Conservation (phyloP, 2,329 filamentous ascomycete genomes). For the Blumeria hordei region DNA sequence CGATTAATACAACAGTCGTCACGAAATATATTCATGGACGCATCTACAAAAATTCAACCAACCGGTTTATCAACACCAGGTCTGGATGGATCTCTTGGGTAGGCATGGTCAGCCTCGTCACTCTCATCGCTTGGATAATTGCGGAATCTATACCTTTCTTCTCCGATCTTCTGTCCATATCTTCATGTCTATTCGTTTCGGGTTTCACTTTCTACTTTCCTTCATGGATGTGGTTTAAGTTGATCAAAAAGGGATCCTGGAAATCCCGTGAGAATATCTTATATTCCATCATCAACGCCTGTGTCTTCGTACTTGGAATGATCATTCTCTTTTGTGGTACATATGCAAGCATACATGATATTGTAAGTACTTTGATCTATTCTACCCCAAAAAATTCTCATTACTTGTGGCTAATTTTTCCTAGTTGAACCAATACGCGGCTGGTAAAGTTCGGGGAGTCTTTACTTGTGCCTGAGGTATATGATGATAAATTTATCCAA, state of each 20-base stretch:
- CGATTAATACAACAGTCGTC: constrained; percentile 33
- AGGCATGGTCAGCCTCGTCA: constrained; percentile 27
- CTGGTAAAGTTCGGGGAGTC: neutral
- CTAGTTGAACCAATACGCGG: neutral
- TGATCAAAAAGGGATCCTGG: constrained; percentile 1
- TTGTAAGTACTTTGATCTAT: neutral
- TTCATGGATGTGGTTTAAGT: constrained; percentile 10
- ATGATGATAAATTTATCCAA: no score
- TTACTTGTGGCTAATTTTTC: neutral
- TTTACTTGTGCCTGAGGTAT: neutral
- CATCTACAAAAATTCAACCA: constrained; percentile 8
- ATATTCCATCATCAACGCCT: neutral
- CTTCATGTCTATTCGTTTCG: constrained; percentile 21
- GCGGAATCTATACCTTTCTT: constrained; percentile 48
- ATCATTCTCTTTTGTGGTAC: neutral
- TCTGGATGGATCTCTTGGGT: constrained; percentile 24
- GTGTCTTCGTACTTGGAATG: neutral
- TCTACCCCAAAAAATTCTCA: neutral
- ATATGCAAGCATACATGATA: constrained; percentile 1
- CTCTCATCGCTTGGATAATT: constrained; percentile 40
- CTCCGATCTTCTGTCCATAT: constrained; percentile 31
- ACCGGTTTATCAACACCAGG: constrained; percentile 6
- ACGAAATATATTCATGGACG: constrained; percentile 11
- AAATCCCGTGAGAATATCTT: neutral
- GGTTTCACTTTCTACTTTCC: constrained; percentile 13